Conservation (phyloP, 2,329 filamentous ascomycete genomes). For the Gnomoniopsis smithogilvyi region DNA sequence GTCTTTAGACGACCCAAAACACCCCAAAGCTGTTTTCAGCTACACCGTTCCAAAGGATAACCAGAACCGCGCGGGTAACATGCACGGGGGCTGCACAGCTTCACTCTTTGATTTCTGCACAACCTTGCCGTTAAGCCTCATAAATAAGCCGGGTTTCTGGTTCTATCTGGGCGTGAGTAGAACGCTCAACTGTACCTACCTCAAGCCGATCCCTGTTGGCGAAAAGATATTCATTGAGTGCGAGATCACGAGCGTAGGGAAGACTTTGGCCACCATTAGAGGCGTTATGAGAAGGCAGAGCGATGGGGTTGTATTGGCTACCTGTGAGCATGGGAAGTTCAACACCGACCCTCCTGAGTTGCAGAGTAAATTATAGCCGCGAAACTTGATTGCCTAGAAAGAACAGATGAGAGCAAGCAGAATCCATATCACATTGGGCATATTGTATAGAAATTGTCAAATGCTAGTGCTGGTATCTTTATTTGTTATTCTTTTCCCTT, state of each 20-base stretch:
- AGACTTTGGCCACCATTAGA: slow-evolving; percentile 48
- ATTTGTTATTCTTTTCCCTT: no score
- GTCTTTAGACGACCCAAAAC: slow-evolving; percentile 14
- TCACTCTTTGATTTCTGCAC: slow-evolving; percentile 68
- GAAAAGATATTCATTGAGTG: slow-evolving; percentile 50
- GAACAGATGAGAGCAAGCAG: neutral
- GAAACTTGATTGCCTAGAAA: neutral
- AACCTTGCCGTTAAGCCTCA: slow-evolving; percentile 52
- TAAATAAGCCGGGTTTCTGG: slow-evolving; percentile 60
- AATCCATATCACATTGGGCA: no score
- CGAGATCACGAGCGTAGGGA: slow-evolving; percentile 56
- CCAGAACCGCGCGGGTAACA: slow-evolving; percentile 50
- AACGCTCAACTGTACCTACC: slow-evolving; percentile 64
- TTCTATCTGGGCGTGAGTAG: slow-evolving; percentile 60
- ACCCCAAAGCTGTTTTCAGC: slow-evolving; percentile 11
- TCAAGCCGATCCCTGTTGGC: slow-evolving; percentile 57
- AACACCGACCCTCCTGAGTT: slow-evolving; percentile 48
- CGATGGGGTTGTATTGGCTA: slow-evolving; percentile 50
- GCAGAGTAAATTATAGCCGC: slow-evolving; percentile 1
- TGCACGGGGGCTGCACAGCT: slow-evolving; percentile 62
- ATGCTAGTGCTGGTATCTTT: no score
- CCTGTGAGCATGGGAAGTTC: slow-evolving; percentile 64
- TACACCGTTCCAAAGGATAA: slow-evolving; percentile 49
- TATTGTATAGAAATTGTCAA: no score
- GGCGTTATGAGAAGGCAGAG: slow-evolving; percentile 52